phyloP scores from a whole-genome alignment of 164 flowering plant genomes.

The Tinospora cordifolia region DNA sequence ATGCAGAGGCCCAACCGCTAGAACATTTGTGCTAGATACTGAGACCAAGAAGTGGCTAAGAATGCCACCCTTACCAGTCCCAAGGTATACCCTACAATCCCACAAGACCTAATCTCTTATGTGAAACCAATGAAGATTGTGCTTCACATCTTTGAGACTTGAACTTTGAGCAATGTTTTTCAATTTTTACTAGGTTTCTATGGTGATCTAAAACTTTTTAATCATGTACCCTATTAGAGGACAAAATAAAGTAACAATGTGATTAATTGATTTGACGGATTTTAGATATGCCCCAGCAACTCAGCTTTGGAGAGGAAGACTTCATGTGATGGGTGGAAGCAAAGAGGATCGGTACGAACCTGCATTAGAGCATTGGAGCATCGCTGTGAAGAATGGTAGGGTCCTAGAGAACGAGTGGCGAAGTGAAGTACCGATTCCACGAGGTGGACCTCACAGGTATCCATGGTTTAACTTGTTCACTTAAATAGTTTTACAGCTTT shows the following conservation, averaged over 20 bases:
- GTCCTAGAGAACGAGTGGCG: constrained; percentile 71
- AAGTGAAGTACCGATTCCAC: constrained; percentile 78
- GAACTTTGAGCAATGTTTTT: too few relatives aligned
- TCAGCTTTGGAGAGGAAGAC: constrained; percentile 93
- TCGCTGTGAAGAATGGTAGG: constrained; percentile 84
- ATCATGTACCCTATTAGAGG: too few relatives aligned
- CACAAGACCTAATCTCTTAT: background rate
- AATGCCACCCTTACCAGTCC: constrained; percentile 71
- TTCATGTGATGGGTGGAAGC: constrained; percentile 99
- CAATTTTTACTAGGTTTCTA: too few relatives aligned
- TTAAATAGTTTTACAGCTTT: background rate
- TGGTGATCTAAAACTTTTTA: too few relatives aligned
- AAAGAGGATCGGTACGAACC: constrained; percentile 89
- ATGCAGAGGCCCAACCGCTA: constrained; percentile 67
- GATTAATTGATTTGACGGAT: constrained; percentile 1
- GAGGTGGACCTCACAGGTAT: constrained; percentile 97
- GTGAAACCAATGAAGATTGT: background rate
- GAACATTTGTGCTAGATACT: constrained; percentile 58
- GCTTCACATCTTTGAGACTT: too few relatives aligned
- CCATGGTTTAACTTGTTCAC: background rate
- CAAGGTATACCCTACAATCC: constrained; percentile 53
- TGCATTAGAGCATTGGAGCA: constrained; percentile 84
- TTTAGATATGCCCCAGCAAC: constrained; percentile 96
- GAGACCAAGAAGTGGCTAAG: constrained; percentile 54
- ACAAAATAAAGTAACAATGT: too few relatives aligned